These are phyloP conservation scores for Colletotrichum siamense DNA, from an alignment of 2,329 filamentous ascomycete genomes.

Conservation along the genomic window DNA sequence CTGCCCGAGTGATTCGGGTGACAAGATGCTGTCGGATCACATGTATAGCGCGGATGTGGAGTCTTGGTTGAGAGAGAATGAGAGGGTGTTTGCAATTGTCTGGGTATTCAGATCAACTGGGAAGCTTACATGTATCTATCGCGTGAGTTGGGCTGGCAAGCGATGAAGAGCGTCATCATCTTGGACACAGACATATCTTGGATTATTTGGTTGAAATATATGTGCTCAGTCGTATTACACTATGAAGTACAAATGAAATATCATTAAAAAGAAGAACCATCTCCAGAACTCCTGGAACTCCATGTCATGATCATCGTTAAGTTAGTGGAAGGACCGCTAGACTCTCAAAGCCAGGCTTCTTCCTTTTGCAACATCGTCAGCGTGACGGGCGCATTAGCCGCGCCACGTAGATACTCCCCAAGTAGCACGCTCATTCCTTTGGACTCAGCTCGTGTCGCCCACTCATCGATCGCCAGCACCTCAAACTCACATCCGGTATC, in stretches of 20 bases:
- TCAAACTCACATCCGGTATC: not conserved
- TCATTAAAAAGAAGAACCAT: not conserved
- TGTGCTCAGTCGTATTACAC: rapidly evolving
- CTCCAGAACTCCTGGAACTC: not conserved
- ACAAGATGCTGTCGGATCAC: rapidly evolving
- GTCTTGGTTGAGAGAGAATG: not conserved
- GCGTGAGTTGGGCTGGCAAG: not conserved
- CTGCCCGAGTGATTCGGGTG: rapidly evolving
- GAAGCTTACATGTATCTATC: not conserved
- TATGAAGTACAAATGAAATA: not conserved
- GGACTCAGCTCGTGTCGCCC: not conserved
- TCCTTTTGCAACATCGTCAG: not conserved
- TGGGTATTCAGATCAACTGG: not conserved
- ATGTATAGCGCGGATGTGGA: rapidly evolving
- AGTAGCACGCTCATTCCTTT: not conserved
- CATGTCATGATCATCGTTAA: not conserved
- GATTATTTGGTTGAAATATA: rapidly evolving
- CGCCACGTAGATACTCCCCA: not conserved
- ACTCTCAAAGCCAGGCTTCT: not conserved
- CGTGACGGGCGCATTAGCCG: not conserved
- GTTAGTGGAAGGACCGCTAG: not conserved
- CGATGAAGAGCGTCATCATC: not conserved
- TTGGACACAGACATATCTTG: not conserved
- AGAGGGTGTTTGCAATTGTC: not conserved
- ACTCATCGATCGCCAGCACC: not conserved